Conservation (phyloP, 1,284 basidiomycete species). For the Earliella scabrosa region DNA sequence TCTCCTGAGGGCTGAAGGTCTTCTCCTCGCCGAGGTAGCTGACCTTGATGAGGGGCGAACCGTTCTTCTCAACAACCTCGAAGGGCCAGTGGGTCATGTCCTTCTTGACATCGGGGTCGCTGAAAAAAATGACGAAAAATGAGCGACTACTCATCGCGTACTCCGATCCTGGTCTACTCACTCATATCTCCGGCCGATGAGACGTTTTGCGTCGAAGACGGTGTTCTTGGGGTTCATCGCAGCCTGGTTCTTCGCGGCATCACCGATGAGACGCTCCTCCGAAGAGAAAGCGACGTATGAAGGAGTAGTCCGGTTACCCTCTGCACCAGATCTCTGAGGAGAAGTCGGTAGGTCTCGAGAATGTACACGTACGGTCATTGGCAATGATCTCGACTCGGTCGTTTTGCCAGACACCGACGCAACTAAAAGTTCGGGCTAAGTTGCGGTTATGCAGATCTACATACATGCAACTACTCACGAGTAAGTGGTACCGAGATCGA, state of each 20-base stretch:
- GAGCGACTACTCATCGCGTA: slow-evolving; percentile 12
- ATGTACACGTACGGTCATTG: slow-evolving; percentile 80
- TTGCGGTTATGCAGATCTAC: not conserved
- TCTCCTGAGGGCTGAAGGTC: slow-evolving; percentile 96
- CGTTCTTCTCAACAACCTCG: slow-evolving; percentile 91
- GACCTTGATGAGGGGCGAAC: slow-evolving; percentile 96
- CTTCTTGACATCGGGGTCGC: slow-evolving; percentile 88
- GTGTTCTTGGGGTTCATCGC: slow-evolving; percentile 97
- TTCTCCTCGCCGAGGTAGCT: slow-evolving; percentile 94
- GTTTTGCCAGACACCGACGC: slow-evolving; percentile 98
- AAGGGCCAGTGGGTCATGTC: slow-evolving; percentile 95
- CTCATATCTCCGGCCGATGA: slow-evolving; percentile 97
- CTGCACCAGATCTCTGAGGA: slow-evolving; percentile 44
- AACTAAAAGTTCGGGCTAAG: slow-evolving; percentile 49
- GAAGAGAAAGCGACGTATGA: slow-evolving; percentile 99
- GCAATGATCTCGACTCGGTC: slow-evolving; percentile 99
- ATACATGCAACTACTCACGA: slow-evolving; percentile 56
- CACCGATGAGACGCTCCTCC: slow-evolving; percentile 98
- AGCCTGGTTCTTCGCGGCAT: slow-evolving; percentile 98
- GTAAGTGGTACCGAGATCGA: slow-evolving; percentile 92
- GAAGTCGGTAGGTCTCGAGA: slow-evolving; percentile 1
- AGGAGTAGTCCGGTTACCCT: slow-evolving; percentile 99
- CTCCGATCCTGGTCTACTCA: slow-evolving; percentile 39
- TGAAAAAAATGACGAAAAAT: slow-evolving; percentile 34
- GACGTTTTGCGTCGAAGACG: slow-evolving; percentile 96